Conservation (phyloP, 163 green algal species). For the Chlorella variabilis region DNA sequence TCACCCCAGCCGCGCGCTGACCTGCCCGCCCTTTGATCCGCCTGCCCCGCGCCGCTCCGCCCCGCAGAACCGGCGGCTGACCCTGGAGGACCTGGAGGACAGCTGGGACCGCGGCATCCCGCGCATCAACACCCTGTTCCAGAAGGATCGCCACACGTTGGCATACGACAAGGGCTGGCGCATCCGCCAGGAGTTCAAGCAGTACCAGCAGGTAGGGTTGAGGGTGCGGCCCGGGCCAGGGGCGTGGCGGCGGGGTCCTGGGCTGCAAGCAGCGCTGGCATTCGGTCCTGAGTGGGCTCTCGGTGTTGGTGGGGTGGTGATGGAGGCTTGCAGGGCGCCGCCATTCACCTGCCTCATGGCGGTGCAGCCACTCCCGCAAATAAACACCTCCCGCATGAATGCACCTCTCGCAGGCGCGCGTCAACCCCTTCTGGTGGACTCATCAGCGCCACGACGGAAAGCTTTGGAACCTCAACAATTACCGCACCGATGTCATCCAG, state of each 20-base stretch:
- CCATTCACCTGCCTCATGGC: too few species aligned
- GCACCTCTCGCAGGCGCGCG: constrained; percentile 41
- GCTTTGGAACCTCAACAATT: constrained; percentile 99
- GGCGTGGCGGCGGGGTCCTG: not conserved
- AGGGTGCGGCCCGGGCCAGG: not conserved
- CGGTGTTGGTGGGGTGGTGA: too few species aligned
- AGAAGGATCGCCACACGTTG: constrained; percentile 99
- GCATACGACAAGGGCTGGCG: constrained; percentile 99
- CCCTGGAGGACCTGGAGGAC: constrained; percentile 97
- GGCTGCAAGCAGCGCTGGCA: too few species aligned
- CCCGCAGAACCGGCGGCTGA: constrained; percentile 95
- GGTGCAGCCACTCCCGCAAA: too few species aligned
- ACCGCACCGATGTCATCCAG: constrained; percentile 65
- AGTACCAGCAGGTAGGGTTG: constrained; percentile 96
- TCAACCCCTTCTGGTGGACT: constrained; percentile 99
- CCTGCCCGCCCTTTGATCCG: not conserved
- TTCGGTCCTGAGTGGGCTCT: too few species aligned
- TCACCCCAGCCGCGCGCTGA: too few species aligned
- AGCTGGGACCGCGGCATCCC: constrained; percentile 99
- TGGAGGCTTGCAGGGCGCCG: too few species aligned
- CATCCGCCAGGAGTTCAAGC: constrained; percentile 98
- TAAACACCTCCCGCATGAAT: too few species aligned
- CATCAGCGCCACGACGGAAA: constrained; percentile 99
- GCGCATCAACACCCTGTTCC: constrained; percentile 99
- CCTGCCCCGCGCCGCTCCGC: not conserved